A percentile compares a stretch with the other conserved stretches of the same genome.
Evolutionary conservation across 176 grass and related monocot genomes (phyloP).

Genomic region (Aegilops speltoides): DNA sequence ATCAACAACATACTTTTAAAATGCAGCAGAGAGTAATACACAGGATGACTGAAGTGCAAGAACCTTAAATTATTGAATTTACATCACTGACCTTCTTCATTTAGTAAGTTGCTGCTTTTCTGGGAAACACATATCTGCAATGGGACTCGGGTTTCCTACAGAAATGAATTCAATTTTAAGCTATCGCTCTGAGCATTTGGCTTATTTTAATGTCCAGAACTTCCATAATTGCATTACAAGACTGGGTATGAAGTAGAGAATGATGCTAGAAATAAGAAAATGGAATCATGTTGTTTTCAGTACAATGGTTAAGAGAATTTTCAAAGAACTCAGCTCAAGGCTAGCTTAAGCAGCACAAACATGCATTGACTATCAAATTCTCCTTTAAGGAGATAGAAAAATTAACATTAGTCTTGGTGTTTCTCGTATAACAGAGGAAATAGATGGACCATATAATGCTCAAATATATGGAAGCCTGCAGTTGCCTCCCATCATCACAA

Average conservation of each 20-base stretch:
- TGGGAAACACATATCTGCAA: conserved; percentile 92
- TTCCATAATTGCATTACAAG: background rate
- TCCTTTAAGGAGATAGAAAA: background rate
- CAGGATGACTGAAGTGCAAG: background rate
- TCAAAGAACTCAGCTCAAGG: conserved; percentile 14
- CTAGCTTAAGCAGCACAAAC: conserved; percentile 20
- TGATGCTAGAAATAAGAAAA: conserved; percentile 24
- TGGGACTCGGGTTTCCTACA: conserved; percentile 76
- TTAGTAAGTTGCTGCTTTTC: conserved; percentile 66
- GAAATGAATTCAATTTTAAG: conserved; percentile 14
- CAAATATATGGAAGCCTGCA: background rate
- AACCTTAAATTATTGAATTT: conserved; percentile 8
- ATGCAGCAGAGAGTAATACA: background rate
- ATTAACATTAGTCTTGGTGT: background rate
- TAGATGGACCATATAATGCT: conserved; percentile 1
- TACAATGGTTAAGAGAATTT: conserved; percentile 13
- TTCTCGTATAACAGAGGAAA: conserved; percentile 2
- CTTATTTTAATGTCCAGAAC: background rate
- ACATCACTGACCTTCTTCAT: conserved; percentile 69
- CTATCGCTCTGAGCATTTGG: background rate
- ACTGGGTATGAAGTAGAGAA: background rate
- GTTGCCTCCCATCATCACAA: background rate
- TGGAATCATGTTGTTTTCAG: conserved; percentile 16
- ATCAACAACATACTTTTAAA: background rate
- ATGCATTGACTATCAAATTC: background rate